Evolutionary conservation across 148 eudicot genomes (phyloP).

Genomic region (Fallopia convolvulus): DNA sequence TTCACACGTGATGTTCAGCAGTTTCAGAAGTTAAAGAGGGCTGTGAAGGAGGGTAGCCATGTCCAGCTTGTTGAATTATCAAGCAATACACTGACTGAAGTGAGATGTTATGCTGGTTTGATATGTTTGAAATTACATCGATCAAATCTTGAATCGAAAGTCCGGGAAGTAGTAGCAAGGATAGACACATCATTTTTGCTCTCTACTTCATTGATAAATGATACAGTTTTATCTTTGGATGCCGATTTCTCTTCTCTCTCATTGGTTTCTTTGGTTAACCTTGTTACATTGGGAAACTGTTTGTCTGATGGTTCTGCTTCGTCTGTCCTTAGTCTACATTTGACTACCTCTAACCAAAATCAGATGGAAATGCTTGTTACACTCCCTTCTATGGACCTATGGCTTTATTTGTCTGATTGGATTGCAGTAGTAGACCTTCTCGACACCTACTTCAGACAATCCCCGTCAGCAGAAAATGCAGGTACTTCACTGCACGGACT

Average conservation of each 20-base stretch:
- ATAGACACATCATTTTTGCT: conserved; percentile 45
- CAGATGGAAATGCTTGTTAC: conserved; percentile 33
- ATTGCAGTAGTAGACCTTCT: conserved; percentile 34
- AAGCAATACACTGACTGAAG: conserved; percentile 24
- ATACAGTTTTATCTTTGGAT: conserved; percentile 27
- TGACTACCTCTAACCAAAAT: conserved; percentile 31
- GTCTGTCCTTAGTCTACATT: conserved; percentile 39
- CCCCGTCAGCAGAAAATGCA: conserved; percentile 18
- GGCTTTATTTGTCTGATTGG: conserved; percentile 80
- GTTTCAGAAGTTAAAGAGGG: conserved; percentile 43
- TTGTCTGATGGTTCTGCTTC: conserved; percentile 31
- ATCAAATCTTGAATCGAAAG: conserved; percentile 22
- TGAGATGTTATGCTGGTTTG: conserved; percentile 33
- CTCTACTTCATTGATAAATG: conserved; percentile 46
- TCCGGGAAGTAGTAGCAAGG: conserved; percentile 36
- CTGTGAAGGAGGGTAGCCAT: conserved; percentile 27
- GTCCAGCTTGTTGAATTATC: conserved; percentile 26
- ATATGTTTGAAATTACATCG: conserved; percentile 37
- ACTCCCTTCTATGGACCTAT: conserved; percentile 59
- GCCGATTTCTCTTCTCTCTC: conserved; percentile 40
- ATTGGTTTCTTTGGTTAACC: conserved; percentile 38
- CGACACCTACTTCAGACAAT: conserved; percentile 23
- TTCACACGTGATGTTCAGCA: conserved; percentile 50
- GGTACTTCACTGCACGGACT: conserved; percentile 18
- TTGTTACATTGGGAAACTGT: conserved; percentile 49